phyloP scores from a whole-genome alignment of 495 filamentous ascomycete genomes.

The Apiosordaria backusii region DNA sequence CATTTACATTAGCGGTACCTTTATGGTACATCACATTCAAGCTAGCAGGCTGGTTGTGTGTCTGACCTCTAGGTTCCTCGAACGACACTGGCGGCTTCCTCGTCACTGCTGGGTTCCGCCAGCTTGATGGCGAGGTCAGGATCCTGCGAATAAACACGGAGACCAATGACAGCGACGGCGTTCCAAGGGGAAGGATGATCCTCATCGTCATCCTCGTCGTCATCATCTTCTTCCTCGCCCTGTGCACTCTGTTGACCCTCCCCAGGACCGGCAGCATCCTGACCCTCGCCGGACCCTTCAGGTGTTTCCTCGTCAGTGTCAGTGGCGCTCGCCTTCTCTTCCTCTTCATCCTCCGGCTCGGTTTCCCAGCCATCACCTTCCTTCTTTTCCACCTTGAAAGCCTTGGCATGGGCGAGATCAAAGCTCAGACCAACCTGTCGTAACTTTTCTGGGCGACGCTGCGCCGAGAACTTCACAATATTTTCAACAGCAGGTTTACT shows the following conservation, averaged over 20 bases:
- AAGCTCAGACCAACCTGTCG: slow-evolving; percentile 77
- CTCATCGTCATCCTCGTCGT: not conserved
- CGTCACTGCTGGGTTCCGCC: not conserved
- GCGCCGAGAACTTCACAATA: slow-evolving; percentile 60
- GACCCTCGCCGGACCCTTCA: not conserved
- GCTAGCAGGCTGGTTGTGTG: too few relatives aligned
- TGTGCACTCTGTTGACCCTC: not conserved
- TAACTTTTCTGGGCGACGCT: slow-evolving; percentile 69
- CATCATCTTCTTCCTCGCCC: not conserved
- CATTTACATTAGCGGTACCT: too few relatives aligned
- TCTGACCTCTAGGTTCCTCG: not conserved
- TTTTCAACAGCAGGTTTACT: slow-evolving; percentile 59
- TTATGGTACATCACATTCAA: too few relatives aligned
- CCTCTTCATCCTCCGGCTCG: slow-evolving; percentile 22
- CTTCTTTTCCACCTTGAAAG: slow-evolving; percentile 41
- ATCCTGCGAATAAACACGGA: slow-evolving; percentile 7
- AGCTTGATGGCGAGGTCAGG: not conserved
- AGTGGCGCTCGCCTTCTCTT: slow-evolving; percentile 23
- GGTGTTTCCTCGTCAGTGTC: not conserved
- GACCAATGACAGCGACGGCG: slow-evolving; percentile 5
- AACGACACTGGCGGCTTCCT: not conserved
- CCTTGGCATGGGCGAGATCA: slow-evolving; percentile 80
- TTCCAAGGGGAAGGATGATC: not conserved
- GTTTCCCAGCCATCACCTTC: slow-evolving; percentile 24
- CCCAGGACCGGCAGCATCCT: not conserved